These are phyloP conservation scores for Schizochytrium sp. DNA, from an alignment of 108 stramenopile genomes.

Conservation along the genomic window DNA sequence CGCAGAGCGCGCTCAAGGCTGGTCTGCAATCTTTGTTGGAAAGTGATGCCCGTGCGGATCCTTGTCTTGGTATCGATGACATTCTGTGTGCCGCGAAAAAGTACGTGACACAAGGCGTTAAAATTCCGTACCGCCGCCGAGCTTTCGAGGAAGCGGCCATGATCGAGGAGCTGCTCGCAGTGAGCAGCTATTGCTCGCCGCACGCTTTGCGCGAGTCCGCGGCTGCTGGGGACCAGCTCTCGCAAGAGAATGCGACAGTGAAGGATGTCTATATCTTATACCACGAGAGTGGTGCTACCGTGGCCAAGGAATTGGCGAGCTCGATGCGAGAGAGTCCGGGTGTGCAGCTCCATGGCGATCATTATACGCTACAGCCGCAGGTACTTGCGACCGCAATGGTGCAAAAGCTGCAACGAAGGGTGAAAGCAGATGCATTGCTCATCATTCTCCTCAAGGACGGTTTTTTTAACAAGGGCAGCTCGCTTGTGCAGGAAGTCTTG, in stretches of 20 bases:
- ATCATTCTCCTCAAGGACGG: not conserved
- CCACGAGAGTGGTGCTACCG: not conserved
- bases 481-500: not conserved
- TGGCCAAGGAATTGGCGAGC: not conserved
- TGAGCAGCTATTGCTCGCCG: not conserved
- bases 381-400: not conserved
- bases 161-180: not conserved
- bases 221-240: not conserved
- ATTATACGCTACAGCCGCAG: not conserved
- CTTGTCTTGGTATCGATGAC: not conserved
- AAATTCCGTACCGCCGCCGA: not conserved
- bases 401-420: not conserved
- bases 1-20: not conserved
- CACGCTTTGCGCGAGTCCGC: not conserved
- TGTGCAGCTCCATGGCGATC: not conserved
- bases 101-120: not conserved
- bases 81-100: not conserved
- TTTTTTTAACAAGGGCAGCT: not conserved
- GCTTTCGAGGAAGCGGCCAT: not conserved
- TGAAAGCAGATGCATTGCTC: not conserved
- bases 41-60: not conserved
- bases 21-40: not conserved
- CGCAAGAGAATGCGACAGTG: not conserved
- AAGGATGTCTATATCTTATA: not conserved
- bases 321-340: not conserved